Percentiles rank a stretch among this genome's conserved stretches.
phyloP scores from a whole-genome alignment of 2,329 filamentous ascomycete species.

The Trichoderma arundinaceum region DNA sequence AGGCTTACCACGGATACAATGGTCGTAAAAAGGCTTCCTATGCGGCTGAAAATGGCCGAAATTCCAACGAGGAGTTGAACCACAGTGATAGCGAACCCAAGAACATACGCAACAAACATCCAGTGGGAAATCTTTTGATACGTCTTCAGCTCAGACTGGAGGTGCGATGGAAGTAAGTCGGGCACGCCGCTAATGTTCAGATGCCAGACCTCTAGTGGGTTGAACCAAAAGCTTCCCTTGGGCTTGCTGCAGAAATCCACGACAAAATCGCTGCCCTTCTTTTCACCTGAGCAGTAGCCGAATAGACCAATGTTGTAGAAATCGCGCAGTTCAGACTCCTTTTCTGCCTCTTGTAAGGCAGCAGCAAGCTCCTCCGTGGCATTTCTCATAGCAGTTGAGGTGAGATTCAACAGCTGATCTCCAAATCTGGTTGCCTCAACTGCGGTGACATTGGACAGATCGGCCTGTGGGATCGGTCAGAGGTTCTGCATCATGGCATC shows the following conservation, averaged over 20 bases:
- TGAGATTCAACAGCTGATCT: conserved; percentile 17
- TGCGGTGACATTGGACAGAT: conserved; percentile 23
- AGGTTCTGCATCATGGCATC: background rate
- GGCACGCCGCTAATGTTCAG: conserved; percentile 15
- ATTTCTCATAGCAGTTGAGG: conserved; percentile 11
- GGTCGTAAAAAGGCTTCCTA: conserved; percentile 18
- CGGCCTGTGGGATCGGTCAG: conserved; percentile 18
- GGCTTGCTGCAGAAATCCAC: conserved; percentile 28
- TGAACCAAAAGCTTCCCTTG: conserved; percentile 27
- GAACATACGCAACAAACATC: conserved; percentile 28
- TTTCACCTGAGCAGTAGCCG: conserved; percentile 23
- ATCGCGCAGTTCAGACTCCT: conserved; percentile 9
- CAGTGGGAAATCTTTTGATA: conserved; percentile 27
- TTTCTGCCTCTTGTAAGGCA: conserved; percentile 19
- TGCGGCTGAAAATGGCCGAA: conserved; percentile 24
- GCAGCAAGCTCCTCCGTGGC: conserved; percentile 21
- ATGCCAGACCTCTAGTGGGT: conserved; percentile 25
- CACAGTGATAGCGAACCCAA: conserved; percentile 3
- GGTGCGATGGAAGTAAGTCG: conserved; percentile 16
- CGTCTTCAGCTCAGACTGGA: conserved; percentile 17
- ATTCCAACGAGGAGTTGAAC: conserved; percentile 19
- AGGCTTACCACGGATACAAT: conserved; percentile 16
- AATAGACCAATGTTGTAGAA: conserved; percentile 26
- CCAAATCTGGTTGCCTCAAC: conserved; percentile 14
- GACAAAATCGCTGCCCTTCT: background rate